A percentile compares a stretch with the other conserved stretches of the same genome.
These are phyloP conservation scores for Lentinus brumalis DNA, from an alignment of 768 basidiomycete genomes.

Conservation along the genomic window DNA sequence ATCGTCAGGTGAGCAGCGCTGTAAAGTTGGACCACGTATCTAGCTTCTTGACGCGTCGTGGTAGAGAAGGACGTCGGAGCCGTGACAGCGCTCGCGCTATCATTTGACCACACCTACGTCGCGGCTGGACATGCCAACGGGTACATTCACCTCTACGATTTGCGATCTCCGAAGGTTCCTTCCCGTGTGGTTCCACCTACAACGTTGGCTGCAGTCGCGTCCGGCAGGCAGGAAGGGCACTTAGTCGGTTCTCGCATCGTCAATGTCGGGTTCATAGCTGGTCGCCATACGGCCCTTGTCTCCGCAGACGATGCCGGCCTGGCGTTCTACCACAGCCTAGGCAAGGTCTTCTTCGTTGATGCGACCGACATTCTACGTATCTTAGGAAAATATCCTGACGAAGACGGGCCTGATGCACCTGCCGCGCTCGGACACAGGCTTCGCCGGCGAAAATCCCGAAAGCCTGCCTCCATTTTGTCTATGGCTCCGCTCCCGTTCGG, in stretches of 20 bases:
- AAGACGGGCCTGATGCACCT: constrained; percentile 29
- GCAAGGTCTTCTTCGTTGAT: constrained; percentile 93
- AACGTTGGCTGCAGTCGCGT: constrained; percentile 62
- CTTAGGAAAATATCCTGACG: constrained; percentile 85
- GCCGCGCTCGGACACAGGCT: constrained; percentile 30
- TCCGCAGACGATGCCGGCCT: constrained; percentile 89
- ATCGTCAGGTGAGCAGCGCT: constrained; percentile 49
- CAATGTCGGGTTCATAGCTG: constrained; percentile 84
- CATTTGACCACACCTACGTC: constrained; percentile 91
- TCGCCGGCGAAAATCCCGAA: constrained; percentile 53
- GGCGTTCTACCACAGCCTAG: constrained; percentile 93
- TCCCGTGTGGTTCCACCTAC: constrained; percentile 74
- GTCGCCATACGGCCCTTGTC: constrained; percentile 89
- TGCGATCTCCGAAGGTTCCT: constrained; percentile 68
- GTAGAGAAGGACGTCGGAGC: constrained; percentile 66
- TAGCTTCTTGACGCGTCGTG: constrained; percentile 20
- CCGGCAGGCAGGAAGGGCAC: constrained; percentile 86
- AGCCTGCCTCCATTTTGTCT: constrained; percentile 63
- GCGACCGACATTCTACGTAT: constrained; percentile 93
- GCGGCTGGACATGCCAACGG: constrained; percentile 87
- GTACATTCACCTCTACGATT: constrained; percentile 82
- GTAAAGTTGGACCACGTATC: not conserved
- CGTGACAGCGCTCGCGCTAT: constrained; percentile 88
- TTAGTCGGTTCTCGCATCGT: constrained; percentile 77
- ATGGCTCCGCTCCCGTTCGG: constrained; percentile 86